Conservation (phyloP, 768 basidiomycete species). For the Suillus subluteus region DNA sequence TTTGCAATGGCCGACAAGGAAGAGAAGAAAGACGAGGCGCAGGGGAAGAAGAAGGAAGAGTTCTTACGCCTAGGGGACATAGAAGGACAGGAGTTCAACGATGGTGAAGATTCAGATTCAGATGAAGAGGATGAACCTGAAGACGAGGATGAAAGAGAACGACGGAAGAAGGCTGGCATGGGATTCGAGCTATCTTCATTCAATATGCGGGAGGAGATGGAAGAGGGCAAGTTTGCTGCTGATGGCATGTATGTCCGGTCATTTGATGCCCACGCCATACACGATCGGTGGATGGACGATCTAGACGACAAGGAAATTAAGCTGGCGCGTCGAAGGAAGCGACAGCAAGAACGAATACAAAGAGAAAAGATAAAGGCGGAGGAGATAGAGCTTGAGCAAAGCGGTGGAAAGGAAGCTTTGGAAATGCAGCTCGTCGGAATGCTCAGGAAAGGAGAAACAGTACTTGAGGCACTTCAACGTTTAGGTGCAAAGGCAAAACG, state of each 20-base stretch:
- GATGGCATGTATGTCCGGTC: slow-evolving; percentile 88
- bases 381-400: slow-evolving; percentile 70
- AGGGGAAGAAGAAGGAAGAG: slow-evolving; percentile 63
- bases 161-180: slow-evolving; percentile 84
- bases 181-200: slow-evolving; percentile 93
- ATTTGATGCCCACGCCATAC: slow-evolving; percentile 87
- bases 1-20: slow-evolving; percentile 70
- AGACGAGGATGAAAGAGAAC: slow-evolving; percentile 80
- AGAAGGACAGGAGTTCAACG: slow-evolving; percentile 90
- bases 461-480: slow-evolving; percentile 86
- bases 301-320: slow-evolving; percentile 86
- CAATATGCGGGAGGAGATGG: slow-evolving; percentile 99
- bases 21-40: slow-evolving; percentile 47
- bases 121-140: slow-evolving; percentile 49
- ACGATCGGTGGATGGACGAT: slow-evolving; percentile 97
- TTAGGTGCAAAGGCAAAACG: slow-evolving; percentile 72
- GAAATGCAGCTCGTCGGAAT: slow-evolving; percentile 71
- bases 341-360: slow-evolving; percentile 73
- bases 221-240: slow-evolving; percentile 95
- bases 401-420: slow-evolving; percentile 64
- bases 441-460: slow-evolving; percentile 89
- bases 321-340: slow-evolving; percentile 75
- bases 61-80: slow-evolving; percentile 92
- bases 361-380: slow-evolving; percentile 70
- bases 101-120: slow-evolving; percentile 36